These are phyloP conservation scores for Aspergillus sparsus DNA, from an alignment of 495 filamentous ascomycete species.

Conservation along the genomic window DNA sequence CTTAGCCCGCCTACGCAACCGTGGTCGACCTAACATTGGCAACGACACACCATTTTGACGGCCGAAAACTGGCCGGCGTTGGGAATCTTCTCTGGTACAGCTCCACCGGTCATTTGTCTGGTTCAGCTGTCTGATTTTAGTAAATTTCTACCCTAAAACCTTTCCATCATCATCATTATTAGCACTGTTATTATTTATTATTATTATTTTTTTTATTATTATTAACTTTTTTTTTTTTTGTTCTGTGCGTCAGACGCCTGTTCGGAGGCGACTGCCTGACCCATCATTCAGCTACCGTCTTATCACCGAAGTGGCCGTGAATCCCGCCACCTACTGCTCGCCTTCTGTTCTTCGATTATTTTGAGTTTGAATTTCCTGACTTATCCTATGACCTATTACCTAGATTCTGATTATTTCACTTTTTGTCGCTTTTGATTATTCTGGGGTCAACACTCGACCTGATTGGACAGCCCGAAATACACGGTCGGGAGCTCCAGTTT, in stretches of 20 bases:
- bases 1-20: slow-evolving; percentile 31
- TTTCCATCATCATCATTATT: slow-evolving; percentile 15
- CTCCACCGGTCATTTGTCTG: slow-evolving; percentile 31
- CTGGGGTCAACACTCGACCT: slow-evolving; percentile 4
- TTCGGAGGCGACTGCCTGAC: slow-evolving; percentile 26
- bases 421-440: slow-evolving; percentile 16
- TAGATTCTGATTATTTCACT: slow-evolving; percentile 11
- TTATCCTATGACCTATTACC: slow-evolving; percentile 6
- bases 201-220: slow-evolving; percentile 16
- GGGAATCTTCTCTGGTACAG: slow-evolving; percentile 26
- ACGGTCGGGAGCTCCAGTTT: slow-evolving; percentile 16
- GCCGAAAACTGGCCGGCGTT: slow-evolving; percentile 25
- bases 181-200: slow-evolving; percentile 8
- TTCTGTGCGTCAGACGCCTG: slow-evolving; percentile 27
- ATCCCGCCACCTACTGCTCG: slow-evolving; percentile 22
- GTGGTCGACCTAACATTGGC: slow-evolving; percentile 35
- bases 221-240: slow-evolving; percentile 19
- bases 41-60: slow-evolving; percentile 22
- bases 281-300: slow-evolving; percentile 34
- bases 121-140: slow-evolving; percentile 28
- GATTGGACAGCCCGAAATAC: slow-evolving; percentile 19
- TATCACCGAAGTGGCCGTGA: slow-evolving; percentile 24
- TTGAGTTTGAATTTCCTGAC: slow-evolving; percentile 12
- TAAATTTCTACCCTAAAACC: slow-evolving; percentile 23
- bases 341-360: slow-evolving; percentile 11